Percentiles rank a stretch among this genome's conserved stretches.
Conservation (phyloP, 305 asterid species). For the Solanum chacoense region DNA sequence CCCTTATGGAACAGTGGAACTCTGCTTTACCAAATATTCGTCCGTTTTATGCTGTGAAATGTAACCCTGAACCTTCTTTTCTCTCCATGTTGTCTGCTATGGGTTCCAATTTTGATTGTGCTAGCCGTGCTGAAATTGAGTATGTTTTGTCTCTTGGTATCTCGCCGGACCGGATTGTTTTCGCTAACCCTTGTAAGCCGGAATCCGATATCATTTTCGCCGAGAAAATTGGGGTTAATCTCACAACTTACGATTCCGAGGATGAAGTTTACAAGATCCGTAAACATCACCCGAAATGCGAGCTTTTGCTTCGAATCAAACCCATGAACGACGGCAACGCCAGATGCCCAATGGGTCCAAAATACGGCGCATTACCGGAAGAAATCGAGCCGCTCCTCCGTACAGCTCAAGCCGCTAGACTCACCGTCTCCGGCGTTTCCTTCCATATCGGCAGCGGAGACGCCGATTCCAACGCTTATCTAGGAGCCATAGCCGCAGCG, state of each 20-base stretch:
- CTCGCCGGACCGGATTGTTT: slow-evolving; percentile 6
- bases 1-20: slow-evolving; percentile 10
- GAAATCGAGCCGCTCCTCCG: slow-evolving; percentile 10
- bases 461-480: slow-evolving; percentile 1
- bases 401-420: not conserved
- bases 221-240: slow-evolving; percentile 7
- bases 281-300: slow-evolving; percentile 3
- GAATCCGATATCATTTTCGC: slow-evolving; percentile 8
- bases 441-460: slow-evolving; percentile 13
- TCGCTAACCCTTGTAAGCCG: slow-evolving; percentile 11
- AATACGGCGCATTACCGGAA: slow-evolving; percentile 14
- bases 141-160: slow-evolving; percentile 5
- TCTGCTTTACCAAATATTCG: slow-evolving; percentile 6
- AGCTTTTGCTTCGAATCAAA: slow-evolving; percentile 11
- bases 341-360: slow-evolving; percentile 1
- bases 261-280: slow-evolving; percentile 8
- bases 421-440: slow-evolving; percentile 7
- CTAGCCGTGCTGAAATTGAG: slow-evolving; percentile 15
- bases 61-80: slow-evolving; percentile 12
- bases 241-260: slow-evolving; percentile 7
- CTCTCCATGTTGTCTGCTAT: not conserved
- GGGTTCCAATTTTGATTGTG: slow-evolving; percentile 12
- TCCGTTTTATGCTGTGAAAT: slow-evolving; percentile 15
- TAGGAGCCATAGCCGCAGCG: slow-evolving; percentile 8
- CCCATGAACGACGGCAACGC: slow-evolving; percentile 4